A percentile compares a stretch with the other conserved stretches of the same genome.
Conservation (phyloP, 257 asterid genomes). For the Primulina eburnea region DNA sequence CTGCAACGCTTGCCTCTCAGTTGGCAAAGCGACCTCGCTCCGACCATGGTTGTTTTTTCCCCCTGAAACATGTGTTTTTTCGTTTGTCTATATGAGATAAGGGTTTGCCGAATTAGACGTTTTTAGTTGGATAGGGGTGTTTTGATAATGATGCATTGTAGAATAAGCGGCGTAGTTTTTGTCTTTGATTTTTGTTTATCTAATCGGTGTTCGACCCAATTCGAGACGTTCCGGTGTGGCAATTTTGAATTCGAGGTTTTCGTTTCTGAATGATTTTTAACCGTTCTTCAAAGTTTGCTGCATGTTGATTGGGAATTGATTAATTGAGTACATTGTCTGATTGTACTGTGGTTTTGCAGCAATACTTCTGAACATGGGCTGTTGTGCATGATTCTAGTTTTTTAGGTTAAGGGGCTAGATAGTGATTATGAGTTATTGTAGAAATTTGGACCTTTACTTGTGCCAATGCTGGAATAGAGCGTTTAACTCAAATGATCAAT, state of each 20-base stretch:
- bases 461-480: slow-evolving; percentile 10
- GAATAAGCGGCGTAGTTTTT: slow-evolving; percentile 3
- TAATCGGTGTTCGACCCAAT: background rate
- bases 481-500: slow-evolving; percentile 6
- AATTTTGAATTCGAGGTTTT: background rate
- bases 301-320: background rate
- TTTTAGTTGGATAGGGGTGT: slow-evolving; percentile 8
- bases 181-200: background rate
- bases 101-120: slow-evolving; percentile 2
- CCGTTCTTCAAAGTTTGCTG: background rate
- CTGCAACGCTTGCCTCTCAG: slow-evolving; percentile 41
- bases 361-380: background rate
- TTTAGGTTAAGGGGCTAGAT: slow-evolving; percentile 5
- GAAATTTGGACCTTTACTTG: background rate
- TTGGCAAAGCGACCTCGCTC: slow-evolving; percentile 71
- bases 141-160: background rate
- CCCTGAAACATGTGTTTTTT: background rate
- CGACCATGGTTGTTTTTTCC: slow-evolving; percentile 63
- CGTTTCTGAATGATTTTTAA: background rate
- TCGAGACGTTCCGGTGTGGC: background rate
- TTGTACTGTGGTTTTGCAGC: background rate
- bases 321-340: background rate
- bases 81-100: slow-evolving; percentile 5
- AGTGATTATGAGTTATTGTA: background rate
- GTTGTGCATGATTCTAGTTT: no score